Base-by-base conservation (phyloP, 345 rosid genomes). In the Dovyalis caffra region DNA sequence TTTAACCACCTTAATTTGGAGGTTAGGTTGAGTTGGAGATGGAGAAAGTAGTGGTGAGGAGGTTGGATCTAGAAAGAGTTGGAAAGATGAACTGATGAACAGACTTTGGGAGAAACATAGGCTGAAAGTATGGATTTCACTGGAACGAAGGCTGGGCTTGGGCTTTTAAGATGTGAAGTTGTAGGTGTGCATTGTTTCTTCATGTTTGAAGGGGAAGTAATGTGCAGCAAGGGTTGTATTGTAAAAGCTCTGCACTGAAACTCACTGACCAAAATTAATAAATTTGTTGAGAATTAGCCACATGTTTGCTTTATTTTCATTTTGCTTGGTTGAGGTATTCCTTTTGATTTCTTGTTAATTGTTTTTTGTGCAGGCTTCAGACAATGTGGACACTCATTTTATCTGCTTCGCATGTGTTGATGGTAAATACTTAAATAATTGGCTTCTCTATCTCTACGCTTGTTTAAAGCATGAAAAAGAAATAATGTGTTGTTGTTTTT, bases 321-420 rank as follows among this genome's bases (percentile, higher is more conserved):
- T 64, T 35, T 49, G 18, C 29, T 43, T 12, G 15, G 28, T 14
- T 32, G 29, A 62, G 15, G 20, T 57, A 18, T 31, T 66, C 15
- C 34, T 26, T 26, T 37, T 37, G 64, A n/a, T 14, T 45, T 67
- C 43, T 58, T 29, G 35, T 14, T 12, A 1, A 25, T 67, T 64
- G 18, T 33, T 74, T 4, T 74, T 33, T 73, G 45, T 69, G 73
- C 89, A 93, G 99, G 96, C 98, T 67, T 75, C 90, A 14, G 93
- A 91, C 10, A 70, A 77, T 49, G 97, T 74, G 53, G 84, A 90
- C 66, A 80, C 90, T 21, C 99, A 93, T 84, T 95, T 91, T 79
- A 89, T 91, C 81, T 91, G 98, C 89, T 89, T 93, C 83, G 53
- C 91, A 8, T 90, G 91, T 78, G 92, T 90, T 57, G 89, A 93